Conservation (phyloP, 1,284 basidiomycete species). For the Lentinus polychrous region DNA sequence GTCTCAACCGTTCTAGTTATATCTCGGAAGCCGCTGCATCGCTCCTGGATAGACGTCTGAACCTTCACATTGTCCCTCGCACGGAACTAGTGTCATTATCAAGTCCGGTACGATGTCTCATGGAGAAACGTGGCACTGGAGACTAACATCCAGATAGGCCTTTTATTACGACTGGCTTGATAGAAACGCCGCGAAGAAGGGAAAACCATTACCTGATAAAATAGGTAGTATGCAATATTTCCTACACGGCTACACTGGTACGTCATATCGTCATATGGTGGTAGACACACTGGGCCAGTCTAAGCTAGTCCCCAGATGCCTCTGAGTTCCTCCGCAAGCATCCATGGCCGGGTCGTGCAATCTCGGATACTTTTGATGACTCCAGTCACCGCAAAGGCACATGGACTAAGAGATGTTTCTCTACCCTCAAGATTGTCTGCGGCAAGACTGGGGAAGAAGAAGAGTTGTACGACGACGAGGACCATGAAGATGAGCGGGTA, state of each 20-base stretch:
- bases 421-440: conserved; percentile 67
- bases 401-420: conserved; percentile 56
- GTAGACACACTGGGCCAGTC: neutral
- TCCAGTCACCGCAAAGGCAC: conserved; percentile 63
- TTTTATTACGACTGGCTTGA: conserved; percentile 92
- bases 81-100: conserved; percentile 81
- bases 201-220: conserved; percentile 76
- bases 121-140: neutral
- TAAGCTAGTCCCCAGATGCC: conserved; percentile 49
- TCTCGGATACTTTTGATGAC: conserved; percentile 80
- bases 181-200: conserved; percentile 69
- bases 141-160: conserved; percentile 41
- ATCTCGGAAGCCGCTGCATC: conserved; percentile 83
- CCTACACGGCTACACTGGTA: conserved; percentile 77
- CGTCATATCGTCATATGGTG: conserved; percentile 5
- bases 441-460: conserved; percentile 73
- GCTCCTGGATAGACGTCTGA: conserved; percentile 70
- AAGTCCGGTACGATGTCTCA: conserved; percentile 49
- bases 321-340: conserved; percentile 82
- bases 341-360: conserved; percentile 83
- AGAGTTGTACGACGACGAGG: conserved; percentile 54
- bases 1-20: conserved; percentile 33
- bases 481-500: conserved; percentile 63
- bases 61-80: conserved; percentile 76
- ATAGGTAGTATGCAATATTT: conserved; percentile 90